Percentiles rank a stretch among this genome's conserved stretches.
phyloP scores from a whole-genome alignment of 345 rosid species.

The Citrus cavaleriei region DNA sequence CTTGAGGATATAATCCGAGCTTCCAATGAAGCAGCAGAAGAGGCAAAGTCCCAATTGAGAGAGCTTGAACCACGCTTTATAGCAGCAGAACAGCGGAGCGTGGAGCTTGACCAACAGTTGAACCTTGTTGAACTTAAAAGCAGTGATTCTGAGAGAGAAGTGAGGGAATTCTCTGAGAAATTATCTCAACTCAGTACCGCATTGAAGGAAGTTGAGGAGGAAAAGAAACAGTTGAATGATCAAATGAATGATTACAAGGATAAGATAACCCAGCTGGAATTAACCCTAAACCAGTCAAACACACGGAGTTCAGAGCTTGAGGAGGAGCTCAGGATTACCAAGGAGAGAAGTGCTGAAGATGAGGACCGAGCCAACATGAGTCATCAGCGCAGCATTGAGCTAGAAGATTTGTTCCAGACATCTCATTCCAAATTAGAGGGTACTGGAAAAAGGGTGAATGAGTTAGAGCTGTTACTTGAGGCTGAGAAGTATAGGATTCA shows the following conservation, averaged over 20 bases:
- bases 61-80: conserved; percentile 59
- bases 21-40: conserved; percentile 61
- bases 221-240: conserved; percentile 41
- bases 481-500: conserved; percentile 86
- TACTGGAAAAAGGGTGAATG: conserved; percentile 62
- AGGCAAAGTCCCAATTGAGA: conserved; percentile 54
- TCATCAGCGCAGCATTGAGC: conserved; percentile 68
- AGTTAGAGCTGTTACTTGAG: conserved; percentile 85
- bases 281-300: conserved; percentile 44
- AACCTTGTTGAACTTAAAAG: conserved; percentile 49
- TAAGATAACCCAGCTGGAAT: conserved; percentile 51
- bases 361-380: conserved; percentile 57
- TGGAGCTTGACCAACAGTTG: conserved; percentile 72
- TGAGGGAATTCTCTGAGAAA: conserved; percentile 50
- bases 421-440: conserved; percentile 72
- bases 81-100: conserved; percentile 67
- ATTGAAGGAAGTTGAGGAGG: conserved; percentile 54
- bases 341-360: conserved; percentile 57
- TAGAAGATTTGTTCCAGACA: conserved; percentile 59
- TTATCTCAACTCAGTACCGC: conserved; percentile 45
- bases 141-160: conserved; percentile 54
- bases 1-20: conserved; percentile 58
- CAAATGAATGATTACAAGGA: conserved; percentile 54
- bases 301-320: conserved; percentile 50
- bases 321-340: conserved; percentile 48